A percentile compares a stretch with the other conserved stretches of the same genome.
phyloP scores from a whole-genome alignment of 805 yeast species.

The Ogataea thermomethanolica region DNA sequence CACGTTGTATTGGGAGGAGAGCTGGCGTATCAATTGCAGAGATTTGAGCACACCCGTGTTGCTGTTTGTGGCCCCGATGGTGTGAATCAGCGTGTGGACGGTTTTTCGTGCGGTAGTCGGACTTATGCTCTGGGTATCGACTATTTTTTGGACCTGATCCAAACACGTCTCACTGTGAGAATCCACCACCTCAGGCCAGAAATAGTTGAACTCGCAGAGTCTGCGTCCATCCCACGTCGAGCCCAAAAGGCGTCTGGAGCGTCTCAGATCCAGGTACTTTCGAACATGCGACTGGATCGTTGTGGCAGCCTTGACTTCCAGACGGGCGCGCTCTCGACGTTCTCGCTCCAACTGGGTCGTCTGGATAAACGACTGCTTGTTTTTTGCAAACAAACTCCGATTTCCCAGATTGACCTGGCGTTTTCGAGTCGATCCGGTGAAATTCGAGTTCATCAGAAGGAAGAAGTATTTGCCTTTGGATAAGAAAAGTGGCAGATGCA shows the following conservation, averaged over 20 bases:
- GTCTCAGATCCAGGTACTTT: constrained; percentile 34
- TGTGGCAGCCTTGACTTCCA: constrained; percentile 45
- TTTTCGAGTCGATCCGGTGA: constrained; percentile 31
- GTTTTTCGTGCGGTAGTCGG: neutral
- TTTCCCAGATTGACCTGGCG: constrained; percentile 50
- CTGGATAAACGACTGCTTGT: constrained; percentile 47
- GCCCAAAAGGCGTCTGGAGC: constrained; percentile 23
- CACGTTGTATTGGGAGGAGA: neutral
- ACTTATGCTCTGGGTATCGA: neutral
- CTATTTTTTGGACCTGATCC: constrained; percentile 9
- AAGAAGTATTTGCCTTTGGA: constrained; percentile 4
- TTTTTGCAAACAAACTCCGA: constrained; percentile 24
- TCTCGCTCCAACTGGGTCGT: constrained; percentile 65
- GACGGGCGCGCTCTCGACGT: constrained; percentile 55
- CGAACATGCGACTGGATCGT: constrained; percentile 50
- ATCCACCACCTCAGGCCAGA: constrained; percentile 21
- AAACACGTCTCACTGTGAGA: constrained; percentile 13
- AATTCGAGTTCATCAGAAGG: constrained; percentile 27
- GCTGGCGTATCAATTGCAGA: constrained; percentile 2
- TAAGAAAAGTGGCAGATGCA: constrained; percentile 7
- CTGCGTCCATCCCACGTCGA: constrained; percentile 24
- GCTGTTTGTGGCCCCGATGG: neutral
- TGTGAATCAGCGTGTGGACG: neutral
- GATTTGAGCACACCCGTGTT: neutral
- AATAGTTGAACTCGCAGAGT: constrained; percentile 30